Percentiles rank a stretch among this genome's conserved stretches.
Evolutionary conservation across 495 filamentous ascomycete genomes (phyloP).

Genomic region (Penicillium maclennaniae): DNA sequence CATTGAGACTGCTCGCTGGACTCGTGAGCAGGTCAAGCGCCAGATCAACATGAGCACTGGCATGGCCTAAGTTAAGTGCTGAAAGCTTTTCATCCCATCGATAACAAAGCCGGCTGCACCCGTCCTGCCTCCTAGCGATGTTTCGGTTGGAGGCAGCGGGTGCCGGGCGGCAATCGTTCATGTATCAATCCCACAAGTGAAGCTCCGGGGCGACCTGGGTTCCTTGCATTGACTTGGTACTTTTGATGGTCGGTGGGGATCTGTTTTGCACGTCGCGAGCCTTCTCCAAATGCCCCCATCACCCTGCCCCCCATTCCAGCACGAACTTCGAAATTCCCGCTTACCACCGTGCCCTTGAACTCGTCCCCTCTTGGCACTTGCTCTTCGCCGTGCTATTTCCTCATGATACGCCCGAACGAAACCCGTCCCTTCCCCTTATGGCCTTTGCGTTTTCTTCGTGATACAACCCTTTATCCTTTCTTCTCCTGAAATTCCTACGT

Average conservation of each 20-base stretch:
- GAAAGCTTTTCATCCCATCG: constrained; percentile 9
- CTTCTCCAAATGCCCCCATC: constrained; percentile 9
- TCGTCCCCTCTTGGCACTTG: constrained; percentile 6
- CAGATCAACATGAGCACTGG: constrained; percentile 57
- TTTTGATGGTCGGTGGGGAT: constrained; percentile 1
- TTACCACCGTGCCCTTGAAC: constrained; percentile 8
- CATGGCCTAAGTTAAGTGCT: constrained; percentile 31
- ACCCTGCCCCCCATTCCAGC: constrained; percentile 11
- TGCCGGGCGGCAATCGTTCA: not conserved
- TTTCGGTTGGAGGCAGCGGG: not conserved
- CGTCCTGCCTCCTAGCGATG: not conserved
- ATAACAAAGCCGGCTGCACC: constrained; percentile 1
- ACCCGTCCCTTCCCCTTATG: constrained; percentile 34
- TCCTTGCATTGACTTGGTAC: constrained; percentile 1
- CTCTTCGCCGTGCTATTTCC: constrained; percentile 7
- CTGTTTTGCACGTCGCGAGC: not conserved
- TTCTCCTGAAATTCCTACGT: constrained; percentile 18
- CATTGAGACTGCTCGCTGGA: constrained; percentile 93
- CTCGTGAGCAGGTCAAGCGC: constrained; percentile 93
- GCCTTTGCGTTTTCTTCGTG: constrained; percentile 21
- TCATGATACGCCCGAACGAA: constrained; percentile 26
- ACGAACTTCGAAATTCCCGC: constrained; percentile 5
- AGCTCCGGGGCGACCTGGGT: constrained; percentile 5
- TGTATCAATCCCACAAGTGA: constrained; percentile 1
- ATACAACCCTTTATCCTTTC: constrained; percentile 19